phyloP scores from a whole-genome alignment of 345 rosid species.

The Raphanus sativus region DNA sequence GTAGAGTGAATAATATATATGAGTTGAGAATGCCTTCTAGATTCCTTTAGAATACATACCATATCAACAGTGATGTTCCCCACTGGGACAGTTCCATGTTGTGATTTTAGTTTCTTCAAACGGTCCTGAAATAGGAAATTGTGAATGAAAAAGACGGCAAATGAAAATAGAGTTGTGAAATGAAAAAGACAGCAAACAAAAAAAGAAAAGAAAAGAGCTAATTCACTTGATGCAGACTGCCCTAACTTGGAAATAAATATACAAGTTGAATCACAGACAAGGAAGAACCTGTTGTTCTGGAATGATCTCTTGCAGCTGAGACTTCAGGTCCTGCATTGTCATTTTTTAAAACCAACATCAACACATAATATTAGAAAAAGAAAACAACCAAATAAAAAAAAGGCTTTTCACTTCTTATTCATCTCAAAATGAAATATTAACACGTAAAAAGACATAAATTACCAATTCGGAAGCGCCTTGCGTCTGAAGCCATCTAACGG shows the following conservation, averaged over 20 bases:
- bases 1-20: background rate
- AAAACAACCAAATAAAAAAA: background rate
- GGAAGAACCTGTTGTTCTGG: slow-evolving; percentile 80
- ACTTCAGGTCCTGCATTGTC: slow-evolving; percentile 62
- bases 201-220: background rate
- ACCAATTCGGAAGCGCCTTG: slow-evolving; percentile 72
- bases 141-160: background rate
- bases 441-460: slow-evolving; percentile 13
- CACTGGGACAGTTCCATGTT: slow-evolving; percentile 76
- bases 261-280: background rate
- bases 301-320: slow-evolving; percentile 78
- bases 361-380: background rate
- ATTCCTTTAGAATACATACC: slow-evolving; percentile 45
- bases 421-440: background rate
- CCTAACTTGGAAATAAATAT: background rate
- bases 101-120: slow-evolving; percentile 72
- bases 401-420: background rate
- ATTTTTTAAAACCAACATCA: slow-evolving; percentile 13
- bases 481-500: slow-evolving; percentile 81
- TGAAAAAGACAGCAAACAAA: background rate
- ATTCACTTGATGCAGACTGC: background rate
- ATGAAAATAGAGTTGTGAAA: background rate
- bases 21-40: background rate
- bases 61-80: slow-evolving; percentile 87
- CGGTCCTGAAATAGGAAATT: slow-evolving; percentile 58